Conservation (phyloP, 306 rosid species). For the Casuarina equisetifolia region DNA sequence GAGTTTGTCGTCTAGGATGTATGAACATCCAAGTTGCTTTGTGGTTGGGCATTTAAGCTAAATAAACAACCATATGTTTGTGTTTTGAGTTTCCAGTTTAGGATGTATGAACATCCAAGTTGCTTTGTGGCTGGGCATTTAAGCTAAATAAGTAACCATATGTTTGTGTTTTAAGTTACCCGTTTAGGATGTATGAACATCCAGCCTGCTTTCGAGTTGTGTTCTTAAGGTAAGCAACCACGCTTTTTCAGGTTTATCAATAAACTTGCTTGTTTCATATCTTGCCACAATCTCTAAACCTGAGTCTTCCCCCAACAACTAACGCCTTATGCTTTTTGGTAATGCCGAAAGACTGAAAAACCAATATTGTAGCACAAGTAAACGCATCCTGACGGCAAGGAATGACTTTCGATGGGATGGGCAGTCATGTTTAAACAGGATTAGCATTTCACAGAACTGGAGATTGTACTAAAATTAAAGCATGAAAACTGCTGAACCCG, state of each 20-base stretch:
- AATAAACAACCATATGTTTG: constrained; percentile 50
- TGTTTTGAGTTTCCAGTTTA: neutral
- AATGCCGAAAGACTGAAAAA: neutral
- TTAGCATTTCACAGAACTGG: neutral
- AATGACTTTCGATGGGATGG: neutral
- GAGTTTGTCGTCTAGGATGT: constrained; percentile 24
- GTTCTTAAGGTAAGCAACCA: neutral
- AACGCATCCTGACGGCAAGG: neutral
- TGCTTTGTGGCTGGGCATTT: constrained; percentile 52
- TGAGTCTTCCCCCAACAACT: neutral
- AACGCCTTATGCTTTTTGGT: neutral
- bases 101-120: constrained; percentile 24
- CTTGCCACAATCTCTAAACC: neutral
- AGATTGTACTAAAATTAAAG: neutral
- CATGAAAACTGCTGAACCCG: neutral
- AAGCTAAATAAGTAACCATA: constrained; percentile 55
- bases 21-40: constrained; percentile 39
- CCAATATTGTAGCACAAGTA: neutral
- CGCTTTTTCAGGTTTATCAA: too few species aligned
- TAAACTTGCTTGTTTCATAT: neutral
- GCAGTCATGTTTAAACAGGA: neutral
- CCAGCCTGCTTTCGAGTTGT: constrained; percentile 3
- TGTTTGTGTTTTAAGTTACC: neutral
- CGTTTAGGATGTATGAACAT: neutral
- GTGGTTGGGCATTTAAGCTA: constrained; percentile 50